These are phyloP conservation scores for Bondarzewia mesenterica DNA, from an alignment of 1,284 basidiomycete species.

Conservation along the genomic window DNA sequence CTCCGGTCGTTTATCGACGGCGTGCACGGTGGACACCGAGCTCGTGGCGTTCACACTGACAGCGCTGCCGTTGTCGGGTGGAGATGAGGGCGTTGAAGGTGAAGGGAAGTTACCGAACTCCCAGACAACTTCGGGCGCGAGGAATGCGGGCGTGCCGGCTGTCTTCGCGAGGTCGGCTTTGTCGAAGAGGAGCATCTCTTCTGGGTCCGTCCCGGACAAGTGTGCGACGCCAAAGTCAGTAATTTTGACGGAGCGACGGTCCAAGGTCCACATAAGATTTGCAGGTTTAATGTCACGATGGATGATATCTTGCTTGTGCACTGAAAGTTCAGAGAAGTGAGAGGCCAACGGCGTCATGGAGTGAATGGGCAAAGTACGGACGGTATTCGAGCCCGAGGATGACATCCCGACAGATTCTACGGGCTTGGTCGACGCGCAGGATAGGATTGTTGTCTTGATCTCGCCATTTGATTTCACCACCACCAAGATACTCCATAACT, in stretches of 20 bases:
- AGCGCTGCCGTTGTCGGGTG: conserved; percentile 20
- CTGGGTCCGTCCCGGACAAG: conserved; percentile 64
- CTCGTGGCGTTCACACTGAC: conserved; percentile 14
- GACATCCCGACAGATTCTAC: conserved; percentile 87
- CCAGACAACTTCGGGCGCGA: conserved; percentile 91
- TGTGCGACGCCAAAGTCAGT: conserved; percentile 97
- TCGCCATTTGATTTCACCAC: conserved; percentile 92
- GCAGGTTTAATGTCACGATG: conserved; percentile 99
- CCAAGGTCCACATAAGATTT: conserved; percentile 86
- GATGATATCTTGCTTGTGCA: conserved; percentile 96
- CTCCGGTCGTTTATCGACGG: conserved; percentile 37
- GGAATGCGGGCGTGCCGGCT: conserved; percentile 96
- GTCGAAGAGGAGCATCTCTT: conserved; percentile 57
- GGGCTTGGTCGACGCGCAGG: conserved; percentile 75
- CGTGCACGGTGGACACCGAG: conserved; percentile 22
- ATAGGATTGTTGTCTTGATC: conserved; percentile 57
- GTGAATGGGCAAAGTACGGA: conserved; percentile 34
- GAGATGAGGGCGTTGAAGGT: conserved; percentile 13
- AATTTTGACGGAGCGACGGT: conserved; percentile 87
- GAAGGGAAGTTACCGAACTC: conserved; percentile 30
- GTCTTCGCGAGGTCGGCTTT: conserved; percentile 87
- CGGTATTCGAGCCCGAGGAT: conserved; percentile 91
- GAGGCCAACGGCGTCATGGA: conserved; percentile 6
- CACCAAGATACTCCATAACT: conserved; percentile 96
- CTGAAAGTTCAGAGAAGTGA: conserved; percentile 29